These are phyloP conservation scores for Fusarium albosuccineum DNA, from an alignment of 2,329 filamentous ascomycete genomes.

Conservation along the genomic window DNA sequence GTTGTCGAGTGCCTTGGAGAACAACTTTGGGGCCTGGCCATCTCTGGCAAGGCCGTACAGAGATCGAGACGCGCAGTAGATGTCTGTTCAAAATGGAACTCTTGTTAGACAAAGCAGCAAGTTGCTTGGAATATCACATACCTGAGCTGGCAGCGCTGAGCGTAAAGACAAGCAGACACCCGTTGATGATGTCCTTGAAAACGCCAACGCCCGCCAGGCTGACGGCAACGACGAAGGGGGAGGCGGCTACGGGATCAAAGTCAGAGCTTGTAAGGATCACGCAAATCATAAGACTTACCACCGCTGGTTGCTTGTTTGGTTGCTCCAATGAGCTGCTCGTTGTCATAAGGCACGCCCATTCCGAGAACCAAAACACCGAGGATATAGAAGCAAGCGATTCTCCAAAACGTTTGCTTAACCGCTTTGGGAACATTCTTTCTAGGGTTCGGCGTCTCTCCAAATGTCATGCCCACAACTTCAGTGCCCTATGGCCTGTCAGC, in stretches of 20 bases:
- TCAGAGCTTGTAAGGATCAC: neutral
- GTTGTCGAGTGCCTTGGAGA: constrained; percentile 48
- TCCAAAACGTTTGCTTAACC: constrained; percentile 44
- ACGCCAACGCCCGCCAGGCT: constrained; percentile 33
- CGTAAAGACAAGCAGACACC: constrained; percentile 40
- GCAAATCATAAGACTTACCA: neutral
- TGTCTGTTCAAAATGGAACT: neutral
- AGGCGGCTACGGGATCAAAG: constrained; percentile 20
- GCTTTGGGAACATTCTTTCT: constrained; percentile 41
- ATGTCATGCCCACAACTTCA: constrained; percentile 33
- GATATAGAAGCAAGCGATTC: constrained; percentile 46
- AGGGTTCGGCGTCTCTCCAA: constrained; percentile 44
- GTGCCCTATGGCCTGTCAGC: constrained; percentile 11
- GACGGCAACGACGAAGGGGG: constrained; percentile 44
- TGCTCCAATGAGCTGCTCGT: constrained; percentile 22
- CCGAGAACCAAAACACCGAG: constrained; percentile 40
- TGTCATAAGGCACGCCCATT: constrained; percentile 45
- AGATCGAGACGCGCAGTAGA: constrained; percentile 57
- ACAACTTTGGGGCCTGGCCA: constrained; percentile 50
- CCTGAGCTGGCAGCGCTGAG: constrained; percentile 41
- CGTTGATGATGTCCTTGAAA: constrained; percentile 43
- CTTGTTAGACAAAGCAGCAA: too few species aligned
- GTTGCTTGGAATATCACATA: neutral
- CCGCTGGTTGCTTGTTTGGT: constrained; percentile 34
- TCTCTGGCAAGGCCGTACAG: constrained; percentile 53